Percentiles rank a stretch among this genome's conserved stretches.
phyloP scores from a whole-genome alignment of 2,329 filamentous ascomycete genomes.

The Venturia carpophila region DNA sequence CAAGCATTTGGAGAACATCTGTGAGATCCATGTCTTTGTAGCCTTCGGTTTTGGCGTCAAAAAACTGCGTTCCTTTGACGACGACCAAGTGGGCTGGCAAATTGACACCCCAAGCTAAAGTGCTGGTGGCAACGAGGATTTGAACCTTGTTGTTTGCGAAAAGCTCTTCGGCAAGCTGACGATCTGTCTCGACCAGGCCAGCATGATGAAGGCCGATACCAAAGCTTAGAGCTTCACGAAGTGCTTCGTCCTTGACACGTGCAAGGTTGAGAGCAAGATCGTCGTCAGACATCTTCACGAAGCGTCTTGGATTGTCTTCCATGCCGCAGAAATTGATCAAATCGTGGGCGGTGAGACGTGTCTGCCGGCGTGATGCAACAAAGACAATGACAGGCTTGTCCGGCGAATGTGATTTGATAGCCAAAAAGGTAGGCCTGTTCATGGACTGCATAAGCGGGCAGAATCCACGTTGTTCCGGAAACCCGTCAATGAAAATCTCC shows the following conservation, averaged over 20 bases:
- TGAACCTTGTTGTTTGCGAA: slow-evolving; percentile 98
- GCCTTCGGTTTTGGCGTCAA: slow-evolving; percentile 93
- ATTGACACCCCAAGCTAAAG: slow-evolving; percentile 96
- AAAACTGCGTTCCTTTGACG: slow-evolving; percentile 97
- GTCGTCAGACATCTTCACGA: slow-evolving; percentile 90
- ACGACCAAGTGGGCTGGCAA: slow-evolving; percentile 93
- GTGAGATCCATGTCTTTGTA: slow-evolving; percentile 99
- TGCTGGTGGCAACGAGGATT: slow-evolving; percentile 90
- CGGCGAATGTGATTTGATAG: slow-evolving; percentile 93
- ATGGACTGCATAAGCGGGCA: slow-evolving; percentile 98
- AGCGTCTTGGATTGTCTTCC: slow-evolving; percentile 93
- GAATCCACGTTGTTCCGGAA: slow-evolving; percentile 89
- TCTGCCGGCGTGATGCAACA: slow-evolving; percentile 90
- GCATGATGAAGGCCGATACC: slow-evolving; percentile 97
- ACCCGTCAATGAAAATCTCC: slow-evolving; percentile 95
- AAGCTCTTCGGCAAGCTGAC: slow-evolving; percentile 84
- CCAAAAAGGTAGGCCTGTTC: slow-evolving; percentile 94
- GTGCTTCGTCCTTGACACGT: slow-evolving; percentile 83
- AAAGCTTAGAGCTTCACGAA: slow-evolving; percentile 92
- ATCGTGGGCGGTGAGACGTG: slow-evolving; percentile 88
- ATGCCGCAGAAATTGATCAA: slow-evolving; percentile 96
- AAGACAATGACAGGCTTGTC: slow-evolving; percentile 98
- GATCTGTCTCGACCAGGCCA: slow-evolving; percentile 88
- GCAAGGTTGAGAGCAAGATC: slow-evolving; percentile 82
- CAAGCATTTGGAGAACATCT: slow-evolving; percentile 95